Base-by-base conservation (phyloP, 2,329 filamentous ascomycete genomes). In the Didymella exigua region DNA sequence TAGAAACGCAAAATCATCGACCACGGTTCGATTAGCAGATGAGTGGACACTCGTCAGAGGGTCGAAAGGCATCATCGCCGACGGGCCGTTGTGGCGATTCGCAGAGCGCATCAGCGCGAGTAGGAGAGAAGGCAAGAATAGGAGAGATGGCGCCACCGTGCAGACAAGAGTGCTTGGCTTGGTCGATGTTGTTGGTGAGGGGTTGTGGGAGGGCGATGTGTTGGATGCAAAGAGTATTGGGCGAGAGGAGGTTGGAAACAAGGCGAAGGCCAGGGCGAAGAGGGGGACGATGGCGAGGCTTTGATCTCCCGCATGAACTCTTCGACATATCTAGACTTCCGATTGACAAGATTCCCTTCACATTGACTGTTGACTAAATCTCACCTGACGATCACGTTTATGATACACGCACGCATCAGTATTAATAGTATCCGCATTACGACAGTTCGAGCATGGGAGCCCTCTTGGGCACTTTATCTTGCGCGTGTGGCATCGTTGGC, bases 81-180 rank as follows among this genome's bases (percentile, higher is more conserved):
- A 88, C 14, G 95, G 93, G 0, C 86, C 86, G 56, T 78, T 99
- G 6, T 99, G 95, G 95, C 86, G 91, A 51, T 96, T 98, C 68
- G 93, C 89, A 4, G 92, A 96, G 73, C 84, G 88, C 70, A 96
- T 99, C 60, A 91, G 91, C 7, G 83, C 86, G 44, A 90, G 86
- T 38, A 82, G 95, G 27, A 83, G 93, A 37, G 95, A 98, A 78
- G 95, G 95, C 8, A 99, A 98, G 84, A 97, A 98, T 72, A 81
- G 95, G 19, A 84, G 93, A n/a, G 95, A 99, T 73, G 93, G 93
- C 11, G 90, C 89, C 1, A 96, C 92, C 0, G 93, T 98, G 3
- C 89, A 88, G 64, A 89, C 84, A 11, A 83, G 95, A 18, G 93
- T 99, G 10, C 76, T 98, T 31, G 79, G 81, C 6, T 81, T 98